phyloP scores from a whole-genome alignment of 2,329 filamentous ascomycete species.

The Epichloe hybrida region DNA sequence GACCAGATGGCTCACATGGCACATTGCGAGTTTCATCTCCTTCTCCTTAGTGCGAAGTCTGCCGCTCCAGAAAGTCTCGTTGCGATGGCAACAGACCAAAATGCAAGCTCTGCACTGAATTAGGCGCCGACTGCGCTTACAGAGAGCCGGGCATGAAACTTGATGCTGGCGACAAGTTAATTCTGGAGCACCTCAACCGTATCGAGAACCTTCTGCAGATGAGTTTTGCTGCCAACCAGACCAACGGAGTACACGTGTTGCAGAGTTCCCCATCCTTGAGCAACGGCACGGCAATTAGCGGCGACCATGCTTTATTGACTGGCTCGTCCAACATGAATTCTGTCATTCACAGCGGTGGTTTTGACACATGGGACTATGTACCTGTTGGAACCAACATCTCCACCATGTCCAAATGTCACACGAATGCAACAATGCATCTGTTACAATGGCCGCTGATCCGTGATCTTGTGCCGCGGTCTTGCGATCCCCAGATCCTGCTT shows the following conservation, averaged over 20 bases:
- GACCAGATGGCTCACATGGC: background rate
- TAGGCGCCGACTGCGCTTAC: slow-evolving; percentile 73
- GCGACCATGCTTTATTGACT: slow-evolving; percentile 37
- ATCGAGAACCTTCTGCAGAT: slow-evolving; percentile 72
- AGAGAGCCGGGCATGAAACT: slow-evolving; percentile 77
- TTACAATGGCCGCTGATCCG: slow-evolving; percentile 71
- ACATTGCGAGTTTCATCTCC: background rate
- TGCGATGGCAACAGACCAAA: slow-evolving; percentile 71
- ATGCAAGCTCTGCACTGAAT: slow-evolving; percentile 70
- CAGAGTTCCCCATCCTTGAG: slow-evolving; percentile 52
- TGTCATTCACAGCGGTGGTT: slow-evolving; percentile 47
- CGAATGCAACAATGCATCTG: slow-evolving; percentile 64
- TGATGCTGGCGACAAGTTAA: slow-evolving; percentile 75
- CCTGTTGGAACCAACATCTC: slow-evolving; percentile 52
- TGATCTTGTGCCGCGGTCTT: slow-evolving; percentile 61
- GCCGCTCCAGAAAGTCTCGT: slow-evolving; percentile 64
- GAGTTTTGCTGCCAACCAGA: slow-evolving; percentile 38
- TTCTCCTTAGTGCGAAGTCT: slow-evolving; percentile 56
- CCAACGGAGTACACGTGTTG: slow-evolving; percentile 39
- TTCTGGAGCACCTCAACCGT: slow-evolving; percentile 61
- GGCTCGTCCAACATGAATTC: slow-evolving; percentile 34
- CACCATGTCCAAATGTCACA: slow-evolving; percentile 75
- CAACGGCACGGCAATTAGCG: slow-evolving; percentile 47
- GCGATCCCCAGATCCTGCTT: slow-evolving; percentile 68
- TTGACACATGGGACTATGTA: slow-evolving; percentile 56